These are phyloP conservation scores for Candida sithepensis DNA, from an alignment of 805 yeast genomes.

Conservation along the genomic window DNA sequence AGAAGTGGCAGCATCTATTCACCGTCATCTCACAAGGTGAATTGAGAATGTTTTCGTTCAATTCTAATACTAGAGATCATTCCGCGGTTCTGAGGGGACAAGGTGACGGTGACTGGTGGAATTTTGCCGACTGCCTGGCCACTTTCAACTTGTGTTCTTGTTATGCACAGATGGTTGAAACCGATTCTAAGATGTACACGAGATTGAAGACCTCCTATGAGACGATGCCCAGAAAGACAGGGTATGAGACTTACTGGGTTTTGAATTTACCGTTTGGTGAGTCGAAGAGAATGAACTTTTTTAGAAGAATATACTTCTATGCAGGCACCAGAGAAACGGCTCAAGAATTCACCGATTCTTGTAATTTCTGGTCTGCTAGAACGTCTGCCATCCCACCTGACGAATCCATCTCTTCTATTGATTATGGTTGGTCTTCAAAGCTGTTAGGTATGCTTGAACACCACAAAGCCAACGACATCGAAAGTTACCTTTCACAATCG, in stretches of 20 bases:
- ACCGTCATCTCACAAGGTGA: conserved; percentile 71
- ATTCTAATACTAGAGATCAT: conserved; percentile 13
- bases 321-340: conserved; percentile 69
- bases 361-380: conserved; percentile 90
- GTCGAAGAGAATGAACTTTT: conserved; percentile 19
- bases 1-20: conserved; percentile 47
- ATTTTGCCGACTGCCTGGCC: conserved; percentile 56
- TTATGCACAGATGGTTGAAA: conserved; percentile 43
- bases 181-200: conserved; percentile 21
- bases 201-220: conserved; percentile 12
- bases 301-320: conserved; percentile 51
- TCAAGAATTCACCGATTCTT: conserved; percentile 63
- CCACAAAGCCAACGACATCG: conserved; percentile 5
- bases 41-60: conserved; percentile 53
- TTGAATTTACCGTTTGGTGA: conserved; percentile 49
- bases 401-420: conserved; percentile 69
- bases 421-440: conserved; percentile 72
- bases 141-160: conserved; percentile 50
- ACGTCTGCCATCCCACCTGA: conserved; percentile 77
- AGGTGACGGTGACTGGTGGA: conserved; percentile 66
- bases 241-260: conserved; percentile 45
- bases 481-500: conserved; percentile 27
- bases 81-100: conserved; percentile 7
- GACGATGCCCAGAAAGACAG: conserved; percentile 29
- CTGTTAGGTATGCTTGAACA: conserved; percentile 13